phyloP scores from a whole-genome alignment of 768 basidiomycete species.

The Holtermannia corniformis region DNA sequence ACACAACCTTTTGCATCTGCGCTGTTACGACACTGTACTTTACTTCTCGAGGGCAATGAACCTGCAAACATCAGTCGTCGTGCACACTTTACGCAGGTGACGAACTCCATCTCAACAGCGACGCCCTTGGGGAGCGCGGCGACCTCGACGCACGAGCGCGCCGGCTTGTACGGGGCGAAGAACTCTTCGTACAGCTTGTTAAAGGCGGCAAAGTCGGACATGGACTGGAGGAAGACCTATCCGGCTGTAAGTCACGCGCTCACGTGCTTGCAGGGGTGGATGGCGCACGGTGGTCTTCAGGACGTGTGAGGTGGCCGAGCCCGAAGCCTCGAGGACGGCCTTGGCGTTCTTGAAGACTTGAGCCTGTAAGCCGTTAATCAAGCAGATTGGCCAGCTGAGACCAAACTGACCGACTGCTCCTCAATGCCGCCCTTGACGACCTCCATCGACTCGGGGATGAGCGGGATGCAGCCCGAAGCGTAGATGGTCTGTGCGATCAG shows the following conservation, averaged over 20 bases:
- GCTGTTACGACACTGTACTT: too few relatives aligned
- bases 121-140: conserved; percentile 80
- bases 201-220: conserved; percentile 78
- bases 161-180: conserved; percentile 87
- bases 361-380: conserved; percentile 37
- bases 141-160: conserved; percentile 78
- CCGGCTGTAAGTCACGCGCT: neutral
- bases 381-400: neutral
- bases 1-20: too few relatives aligned
- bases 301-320: conserved; percentile 66
- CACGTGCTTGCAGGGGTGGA: neutral
- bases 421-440: conserved; percentile 67
- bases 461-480: conserved; percentile 76
- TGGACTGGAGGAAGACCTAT: conserved; percentile 86
- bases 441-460: conserved; percentile 62
- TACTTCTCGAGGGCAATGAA: neutral
- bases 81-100: neutral
- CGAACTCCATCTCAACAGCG: conserved; percentile 73
- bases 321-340: conserved; percentile 71
- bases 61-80: neutral
- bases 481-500: conserved; percentile 53
- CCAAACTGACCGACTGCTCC: conserved; percentile 53
- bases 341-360: conserved; percentile 81
- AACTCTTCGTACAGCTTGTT: conserved; percentile 73
- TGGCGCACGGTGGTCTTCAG: conserved; percentile 77